Conservation (phyloP, 371 early-diverging fungal species). For the Cokeromyces recurvatus region DNA sequence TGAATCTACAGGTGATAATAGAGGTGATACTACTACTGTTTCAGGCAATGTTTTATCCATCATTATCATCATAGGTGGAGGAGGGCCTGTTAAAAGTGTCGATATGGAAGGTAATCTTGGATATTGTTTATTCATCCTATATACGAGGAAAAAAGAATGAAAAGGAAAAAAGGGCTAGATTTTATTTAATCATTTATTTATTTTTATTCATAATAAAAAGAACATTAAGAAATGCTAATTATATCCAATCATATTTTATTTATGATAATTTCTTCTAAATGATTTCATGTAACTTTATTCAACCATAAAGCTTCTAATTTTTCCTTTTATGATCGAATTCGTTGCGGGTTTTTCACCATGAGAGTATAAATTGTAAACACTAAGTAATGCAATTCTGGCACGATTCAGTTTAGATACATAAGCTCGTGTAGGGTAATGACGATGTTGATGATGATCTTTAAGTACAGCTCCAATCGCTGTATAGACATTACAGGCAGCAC, state of each 20-base stretch:
- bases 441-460: background rate
- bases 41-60: slow-evolving; percentile 2
- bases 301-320: slow-evolving; percentile 17
- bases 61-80: slow-evolving; percentile 15
- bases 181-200: too few species aligned
- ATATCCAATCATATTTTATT: too few species aligned
- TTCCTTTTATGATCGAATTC: slow-evolving; percentile 1
- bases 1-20: slow-evolving; percentile 24
- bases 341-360: too few species aligned
- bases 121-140: slow-evolving; percentile 6
- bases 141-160: slow-evolving; percentile 8
- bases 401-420: slow-evolving; percentile 15
- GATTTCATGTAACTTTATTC: too few species aligned
- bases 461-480: slow-evolving; percentile 32
- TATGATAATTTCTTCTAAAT: too few species aligned
- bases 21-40: too few species aligned
- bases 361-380: slow-evolving; percentile 19
- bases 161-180: slow-evolving; percentile 9
- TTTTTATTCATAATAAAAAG: too few species aligned
- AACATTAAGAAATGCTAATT: too few species aligned
- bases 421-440: slow-evolving; percentile 18
- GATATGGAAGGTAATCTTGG: slow-evolving; percentile 32
- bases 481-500: slow-evolving; percentile 51
- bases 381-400: slow-evolving; percentile 21
- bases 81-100: slow-evolving; percentile 15